A percentile compares a stretch with the other conserved stretches of the same genome.
Conservation (phyloP, 768 basidiomycete species). For the Rossbeevera mucosa region DNA sequence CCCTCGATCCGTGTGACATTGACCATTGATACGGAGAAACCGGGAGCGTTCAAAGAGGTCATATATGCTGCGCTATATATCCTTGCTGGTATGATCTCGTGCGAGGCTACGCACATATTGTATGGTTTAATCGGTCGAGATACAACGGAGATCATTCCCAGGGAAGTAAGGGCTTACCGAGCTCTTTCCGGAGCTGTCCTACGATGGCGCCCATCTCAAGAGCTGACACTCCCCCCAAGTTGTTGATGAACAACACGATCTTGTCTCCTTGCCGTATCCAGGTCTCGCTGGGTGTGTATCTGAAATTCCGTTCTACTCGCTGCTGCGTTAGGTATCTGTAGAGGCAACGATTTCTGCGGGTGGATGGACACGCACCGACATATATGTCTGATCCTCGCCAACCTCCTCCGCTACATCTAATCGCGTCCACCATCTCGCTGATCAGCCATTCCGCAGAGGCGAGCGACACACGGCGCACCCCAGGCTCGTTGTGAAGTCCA, state of each 20-base stretch:
- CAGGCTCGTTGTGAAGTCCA: slow-evolving; percentile 56
- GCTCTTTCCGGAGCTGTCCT: slow-evolving; percentile 38
- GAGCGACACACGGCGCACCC: slow-evolving; percentile 21
- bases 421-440: slow-evolving; percentile 26
- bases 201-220: slow-evolving; percentile 51
- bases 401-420: slow-evolving; percentile 13
- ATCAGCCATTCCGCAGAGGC: slow-evolving; percentile 26
- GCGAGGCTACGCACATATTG: slow-evolving; percentile 18
- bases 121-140: background rate
- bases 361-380: background rate
- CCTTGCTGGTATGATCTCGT: slow-evolving; percentile 34
- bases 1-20: slow-evolving; percentile 36
- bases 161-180: slow-evolving; percentile 33
- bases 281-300: background rate
- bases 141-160: background rate
- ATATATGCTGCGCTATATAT: slow-evolving; percentile 50
- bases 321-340: background rate
- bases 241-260: slow-evolving; percentile 48
- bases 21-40: slow-evolving; percentile 50
- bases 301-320: slow-evolving; percentile 1
- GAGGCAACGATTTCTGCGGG: background rate
- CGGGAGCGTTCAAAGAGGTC: slow-evolving; percentile 59
- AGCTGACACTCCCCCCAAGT: slow-evolving; percentile 49
- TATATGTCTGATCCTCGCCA: slow-evolving; percentile 11
- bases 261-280: slow-evolving; percentile 26